phyloP scores from a whole-genome alignment of 2,329 filamentous ascomycete genomes.

The Hortaea werneckii region DNA sequence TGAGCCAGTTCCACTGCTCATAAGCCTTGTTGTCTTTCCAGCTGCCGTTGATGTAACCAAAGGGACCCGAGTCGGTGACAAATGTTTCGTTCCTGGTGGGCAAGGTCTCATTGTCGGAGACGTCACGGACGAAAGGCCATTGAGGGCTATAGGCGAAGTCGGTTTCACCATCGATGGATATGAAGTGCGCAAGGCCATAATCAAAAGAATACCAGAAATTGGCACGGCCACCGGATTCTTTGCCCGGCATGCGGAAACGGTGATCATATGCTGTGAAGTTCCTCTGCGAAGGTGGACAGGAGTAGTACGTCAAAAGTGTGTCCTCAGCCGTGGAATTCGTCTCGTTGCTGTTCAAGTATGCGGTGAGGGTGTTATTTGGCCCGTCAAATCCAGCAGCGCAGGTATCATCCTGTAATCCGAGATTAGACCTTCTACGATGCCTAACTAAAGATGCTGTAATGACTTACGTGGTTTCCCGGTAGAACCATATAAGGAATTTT shows the following conservation, averaged over 20 bases:
- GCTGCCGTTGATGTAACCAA: constrained; percentile 33
- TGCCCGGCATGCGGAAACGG: constrained; percentile 43
- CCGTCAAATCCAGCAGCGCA: constrained; percentile 39
- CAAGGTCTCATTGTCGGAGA: constrained; percentile 30
- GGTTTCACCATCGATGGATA: constrained; percentile 40
- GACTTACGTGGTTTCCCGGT: constrained; percentile 44
- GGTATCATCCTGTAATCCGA: too few species aligned
- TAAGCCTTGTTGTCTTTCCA: constrained; percentile 35
- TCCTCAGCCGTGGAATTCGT: constrained; percentile 33
- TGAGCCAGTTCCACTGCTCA: constrained; percentile 39
- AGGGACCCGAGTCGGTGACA: constrained; percentile 41
- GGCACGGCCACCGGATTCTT: constrained; percentile 37
- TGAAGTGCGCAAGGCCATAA: constrained; percentile 44
- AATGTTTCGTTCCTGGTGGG: constrained; percentile 36
- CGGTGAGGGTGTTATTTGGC: constrained; percentile 34
- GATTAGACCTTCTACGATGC: too few species aligned
- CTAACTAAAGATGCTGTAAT: too few species aligned
- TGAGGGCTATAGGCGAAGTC: constrained; percentile 41
- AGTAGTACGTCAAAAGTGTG: constrained; percentile 39
- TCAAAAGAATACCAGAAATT: constrained; percentile 49
- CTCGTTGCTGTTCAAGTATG: constrained; percentile 37
- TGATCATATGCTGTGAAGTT: constrained; percentile 44
- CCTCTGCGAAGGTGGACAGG: constrained; percentile 42
- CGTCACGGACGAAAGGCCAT: constrained; percentile 35
- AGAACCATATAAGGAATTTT: constrained; percentile 42